Conservation (phyloP, 2,329 filamentous ascomycete species). For the Cercospora nicotianae region DNA sequence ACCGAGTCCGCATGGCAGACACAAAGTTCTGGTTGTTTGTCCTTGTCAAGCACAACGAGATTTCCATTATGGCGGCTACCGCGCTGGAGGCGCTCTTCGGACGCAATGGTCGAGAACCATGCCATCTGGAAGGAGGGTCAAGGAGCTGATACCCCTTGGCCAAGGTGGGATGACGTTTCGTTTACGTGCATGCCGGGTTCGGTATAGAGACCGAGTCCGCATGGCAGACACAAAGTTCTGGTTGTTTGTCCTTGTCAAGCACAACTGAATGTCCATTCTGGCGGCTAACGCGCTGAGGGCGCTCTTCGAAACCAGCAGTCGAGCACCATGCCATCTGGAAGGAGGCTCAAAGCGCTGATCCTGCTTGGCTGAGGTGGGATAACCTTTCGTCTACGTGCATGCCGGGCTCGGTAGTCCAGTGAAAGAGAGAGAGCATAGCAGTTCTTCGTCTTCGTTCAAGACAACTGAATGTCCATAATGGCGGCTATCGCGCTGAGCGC, state of each 20-base stretch:
- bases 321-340: not conserved
- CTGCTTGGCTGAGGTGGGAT: not conserved
- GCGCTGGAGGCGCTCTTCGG: no score
- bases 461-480: constrained; percentile 6
- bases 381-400: constrained; percentile 11
- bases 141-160: not conserved
- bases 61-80: no score
- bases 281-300: not conserved
- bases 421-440: not conserved
- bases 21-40: no score
- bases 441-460: not conserved
- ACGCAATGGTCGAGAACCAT: no score
- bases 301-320: not conserved
- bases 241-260: not conserved
- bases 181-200: not conserved
- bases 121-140: not conserved
- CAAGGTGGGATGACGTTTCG: not conserved
- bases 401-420: constrained; percentile 1
- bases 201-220: not conserved
- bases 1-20: not conserved
- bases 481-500: constrained; percentile 12
- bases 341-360: not conserved
- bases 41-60: no score
- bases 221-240: not conserved
- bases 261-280: not conserved